Conservation (phyloP, 352 stramenopile species). For the Pythium sp. region DNA sequence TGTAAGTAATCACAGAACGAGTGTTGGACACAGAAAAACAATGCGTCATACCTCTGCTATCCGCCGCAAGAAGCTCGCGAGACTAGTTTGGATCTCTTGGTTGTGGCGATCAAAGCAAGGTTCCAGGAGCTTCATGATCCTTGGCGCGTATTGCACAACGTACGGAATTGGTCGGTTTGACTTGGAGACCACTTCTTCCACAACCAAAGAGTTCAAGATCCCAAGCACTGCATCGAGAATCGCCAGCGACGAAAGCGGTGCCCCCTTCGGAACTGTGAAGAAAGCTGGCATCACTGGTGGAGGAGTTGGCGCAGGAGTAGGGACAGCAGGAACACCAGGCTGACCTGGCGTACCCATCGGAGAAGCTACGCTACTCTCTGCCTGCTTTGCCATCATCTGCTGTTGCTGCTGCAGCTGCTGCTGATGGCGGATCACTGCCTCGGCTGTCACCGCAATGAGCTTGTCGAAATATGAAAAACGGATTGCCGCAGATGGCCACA, state of each 20-base stretch:
- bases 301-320: constrained; percentile 16
- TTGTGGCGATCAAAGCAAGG: constrained; percentile 87
- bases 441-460: constrained; percentile 85
- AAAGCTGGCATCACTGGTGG: constrained; percentile 72
- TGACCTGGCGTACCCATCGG: constrained; percentile 15
- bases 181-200: constrained; percentile 65
- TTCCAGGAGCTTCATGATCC: constrained; percentile 89
- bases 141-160: constrained; percentile 83
- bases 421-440: constrained; percentile 80
- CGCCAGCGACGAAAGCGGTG: constrained; percentile 78
- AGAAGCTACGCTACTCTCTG: neutral
- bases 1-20: neutral
- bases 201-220: constrained; percentile 84
- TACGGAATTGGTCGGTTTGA: constrained; percentile 78
- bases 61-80: constrained; percentile 67
- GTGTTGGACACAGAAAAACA: neutral
- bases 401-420: constrained; percentile 51
- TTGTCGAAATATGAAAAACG: constrained; percentile 91
- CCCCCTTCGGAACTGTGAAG: constrained; percentile 78
- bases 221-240: constrained; percentile 86
- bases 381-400: constrained; percentile 17
- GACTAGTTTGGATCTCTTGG: constrained; percentile 64
- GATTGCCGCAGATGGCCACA: constrained; percentile 86
- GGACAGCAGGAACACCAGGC: constrained; percentile 24
- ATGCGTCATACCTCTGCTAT: constrained; percentile 60